These are phyloP conservation scores for Zoysia pacifica DNA, from an alignment of 176 grass and related monocot genomes.

Conservation along the genomic window DNA sequence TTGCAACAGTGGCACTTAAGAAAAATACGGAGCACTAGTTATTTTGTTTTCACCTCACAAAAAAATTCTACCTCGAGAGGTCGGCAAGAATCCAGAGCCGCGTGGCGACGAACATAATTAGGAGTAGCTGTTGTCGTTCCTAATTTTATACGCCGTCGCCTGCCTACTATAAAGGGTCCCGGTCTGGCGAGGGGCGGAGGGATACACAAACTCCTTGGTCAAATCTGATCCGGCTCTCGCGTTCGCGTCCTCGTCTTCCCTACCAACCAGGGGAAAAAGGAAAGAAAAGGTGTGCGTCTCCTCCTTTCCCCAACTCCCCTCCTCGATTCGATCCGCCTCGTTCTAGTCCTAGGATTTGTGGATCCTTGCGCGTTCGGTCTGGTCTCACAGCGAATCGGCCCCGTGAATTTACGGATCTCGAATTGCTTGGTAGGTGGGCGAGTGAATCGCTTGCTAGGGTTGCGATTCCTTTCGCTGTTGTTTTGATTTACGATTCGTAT, in stretches of 20 bases:
- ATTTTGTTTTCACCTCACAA: not conserved
- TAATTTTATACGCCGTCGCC: slow-evolving; percentile 28
- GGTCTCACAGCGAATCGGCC: not conserved
- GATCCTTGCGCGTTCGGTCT: not conserved
- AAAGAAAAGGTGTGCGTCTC: slow-evolving; percentile 8
- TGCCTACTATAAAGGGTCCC: slow-evolving; percentile 25
- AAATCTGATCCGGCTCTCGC: slow-evolving; percentile 18
- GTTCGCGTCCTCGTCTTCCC: not conserved
- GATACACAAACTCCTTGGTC: not conserved
- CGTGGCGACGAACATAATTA: slow-evolving; percentile 4
- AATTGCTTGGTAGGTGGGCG: not conserved
- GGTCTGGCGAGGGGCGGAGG: not conserved
- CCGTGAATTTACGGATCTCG: slow-evolving; percentile 9
- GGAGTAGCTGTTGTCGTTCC: slow-evolving; percentile 17
- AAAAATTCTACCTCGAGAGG: not conserved
- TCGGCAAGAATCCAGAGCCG: slow-evolving; percentile 39
- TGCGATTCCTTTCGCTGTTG: not conserved
- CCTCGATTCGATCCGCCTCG: not conserved
- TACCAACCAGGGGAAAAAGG: not conserved
- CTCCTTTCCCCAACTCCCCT: slow-evolving; percentile 1
- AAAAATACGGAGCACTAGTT: not conserved
- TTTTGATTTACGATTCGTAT: not conserved
- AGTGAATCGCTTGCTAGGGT: not conserved
- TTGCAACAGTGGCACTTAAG: no score
- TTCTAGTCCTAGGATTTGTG: not conserved